These are phyloP conservation scores for Perkinsus chesapeaki DNA, from an alignment of 169 alveolate genomes.

Conservation along the genomic window DNA sequence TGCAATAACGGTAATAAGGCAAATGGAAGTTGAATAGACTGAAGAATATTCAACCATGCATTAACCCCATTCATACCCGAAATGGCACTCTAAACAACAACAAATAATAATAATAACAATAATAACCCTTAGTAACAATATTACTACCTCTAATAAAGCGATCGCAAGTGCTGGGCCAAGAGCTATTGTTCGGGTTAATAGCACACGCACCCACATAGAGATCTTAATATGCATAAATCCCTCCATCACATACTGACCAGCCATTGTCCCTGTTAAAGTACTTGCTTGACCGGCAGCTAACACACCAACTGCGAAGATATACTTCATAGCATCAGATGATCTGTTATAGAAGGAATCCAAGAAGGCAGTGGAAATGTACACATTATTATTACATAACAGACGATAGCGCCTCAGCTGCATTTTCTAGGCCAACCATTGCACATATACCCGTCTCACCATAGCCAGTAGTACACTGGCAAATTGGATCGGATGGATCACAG, in stretches of 20 bases:
- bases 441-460: background rate
- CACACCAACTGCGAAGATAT: background rate
- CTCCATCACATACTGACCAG: background rate
- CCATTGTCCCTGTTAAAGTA: background rate
- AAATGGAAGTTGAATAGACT: background rate
- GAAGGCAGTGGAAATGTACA: background rate
- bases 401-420: background rate
- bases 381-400: background rate
- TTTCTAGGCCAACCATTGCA: background rate
- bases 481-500: background rate
- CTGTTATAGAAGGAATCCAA: background rate
- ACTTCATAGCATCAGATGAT: background rate
- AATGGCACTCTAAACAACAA: background rate
- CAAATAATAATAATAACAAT: background rate
- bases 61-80: background rate
- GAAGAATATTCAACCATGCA: background rate
- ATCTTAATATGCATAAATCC: background rate
- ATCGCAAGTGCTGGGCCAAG: background rate
- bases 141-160: background rate
- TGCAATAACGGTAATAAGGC: background rate
- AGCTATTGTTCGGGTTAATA: background rate
- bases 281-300: background rate
- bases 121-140: background rate
- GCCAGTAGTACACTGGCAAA: background rate
- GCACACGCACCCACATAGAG: background rate